Evolutionary conservation across 2,329 filamentous ascomycete genomes (phyloP), one percentile per base, ranked within the genome.

Genomic region (Ophiocordyceps australis): DNA sequence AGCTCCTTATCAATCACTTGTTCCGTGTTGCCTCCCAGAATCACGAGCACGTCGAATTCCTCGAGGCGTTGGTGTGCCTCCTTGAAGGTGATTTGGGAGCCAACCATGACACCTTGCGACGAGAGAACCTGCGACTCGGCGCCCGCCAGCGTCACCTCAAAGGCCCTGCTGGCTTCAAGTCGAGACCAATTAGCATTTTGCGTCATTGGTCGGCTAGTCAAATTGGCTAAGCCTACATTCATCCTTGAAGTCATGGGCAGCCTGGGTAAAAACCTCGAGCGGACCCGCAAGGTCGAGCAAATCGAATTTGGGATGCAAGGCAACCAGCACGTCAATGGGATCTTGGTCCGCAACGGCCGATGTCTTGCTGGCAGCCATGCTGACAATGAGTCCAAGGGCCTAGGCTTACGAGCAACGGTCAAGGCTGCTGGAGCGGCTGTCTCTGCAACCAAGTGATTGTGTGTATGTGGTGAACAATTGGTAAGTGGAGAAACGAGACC

Each of bases 21-120:
- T 16, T 74, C 65, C 31, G 57, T 55, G 44, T 69, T 65, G 43
- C 81, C 80, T 41, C 81, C 81, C 16, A 82, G 63, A 35, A 91
- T 57, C 47, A 89, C 62, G 38, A 91, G 62, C 34, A 89, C 62
- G 47, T 91, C 81, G 46, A 78, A 85, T 36, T 83, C 75, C 36
- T 73, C 57, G 25, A 83, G 65, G 37, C 62, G 61, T 31, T 80
- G 67, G 51, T 81, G 65, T 33, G 79, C 80, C 44, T 86, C 78
- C 44, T 78, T 76, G 61, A 68, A 82, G 46, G 71, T 62, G 49
- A 85, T 73, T 51, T 89, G 74, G 33, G 77, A 71, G 41, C 68
- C 67, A 49, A 89, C 57, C 38, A 71, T 60, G 43, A 75, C 64
- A 37, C 78, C 78, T 49, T 82, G 59, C 22, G 54, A 47, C 15